Evolutionary conservation across 371 early-diverging fungal genomes (phyloP).

Genomic region (Dentiscutata heterogama): DNA sequence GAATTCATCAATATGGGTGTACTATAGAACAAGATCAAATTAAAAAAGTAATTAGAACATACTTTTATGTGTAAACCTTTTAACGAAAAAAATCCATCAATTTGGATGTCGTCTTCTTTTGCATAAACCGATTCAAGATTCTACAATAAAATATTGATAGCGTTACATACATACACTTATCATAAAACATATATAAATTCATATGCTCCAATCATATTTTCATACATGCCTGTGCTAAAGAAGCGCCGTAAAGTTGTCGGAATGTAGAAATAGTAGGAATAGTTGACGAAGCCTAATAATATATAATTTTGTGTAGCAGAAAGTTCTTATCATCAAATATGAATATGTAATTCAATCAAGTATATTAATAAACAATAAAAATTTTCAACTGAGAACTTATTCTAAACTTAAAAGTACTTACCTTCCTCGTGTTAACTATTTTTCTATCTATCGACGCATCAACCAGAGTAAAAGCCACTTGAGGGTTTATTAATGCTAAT

Average conservation of each 20-base stretch:
- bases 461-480: constrained; percentile 57
- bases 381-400: background rate
- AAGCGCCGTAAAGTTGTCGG: constrained; percentile 39
- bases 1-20: background rate
- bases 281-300: background rate
- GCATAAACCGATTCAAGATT: constrained; percentile 32
- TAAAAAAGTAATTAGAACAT: background rate
- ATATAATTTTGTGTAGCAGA: no score
- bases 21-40: background rate
- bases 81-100: constrained; percentile 37
- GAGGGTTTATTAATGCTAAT: constrained; percentile 60
- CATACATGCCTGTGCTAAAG: constrained; percentile 19
- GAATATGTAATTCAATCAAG: background rate
- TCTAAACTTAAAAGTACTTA: constrained; percentile 43
- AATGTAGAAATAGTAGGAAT: constrained; percentile 28
- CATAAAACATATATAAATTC: background rate
- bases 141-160: background rate
- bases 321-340: no score
- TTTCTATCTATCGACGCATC: constrained; percentile 55
- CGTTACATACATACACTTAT: background rate
- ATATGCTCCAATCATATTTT: background rate
- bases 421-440: constrained; percentile 60
- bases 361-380: background rate
- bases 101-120: constrained; percentile 24
- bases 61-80: constrained; percentile 40